Conservation (phyloP, 805 yeast genomes). For the Saturnispora galanensis region DNA sequence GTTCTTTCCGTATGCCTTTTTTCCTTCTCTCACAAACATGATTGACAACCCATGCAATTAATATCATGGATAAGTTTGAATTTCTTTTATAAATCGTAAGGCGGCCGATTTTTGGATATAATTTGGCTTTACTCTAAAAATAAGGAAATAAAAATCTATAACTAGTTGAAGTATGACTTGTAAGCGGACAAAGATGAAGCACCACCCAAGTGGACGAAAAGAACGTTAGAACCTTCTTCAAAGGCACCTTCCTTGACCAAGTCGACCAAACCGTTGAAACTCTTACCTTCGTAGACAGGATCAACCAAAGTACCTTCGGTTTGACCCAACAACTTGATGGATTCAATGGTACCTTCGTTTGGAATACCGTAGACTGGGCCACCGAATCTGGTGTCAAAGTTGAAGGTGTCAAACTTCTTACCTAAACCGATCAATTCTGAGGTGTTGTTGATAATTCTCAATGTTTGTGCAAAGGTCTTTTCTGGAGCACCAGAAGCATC, state of each 20-base stretch:
- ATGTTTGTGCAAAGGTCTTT: constrained; percentile 26
- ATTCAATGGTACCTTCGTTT: constrained; percentile 29
- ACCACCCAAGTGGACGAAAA: constrained; percentile 27
- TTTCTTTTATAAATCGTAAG: too few relatives aligned
- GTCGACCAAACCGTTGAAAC: constrained; percentile 27
- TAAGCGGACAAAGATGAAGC: constrained; percentile 27
- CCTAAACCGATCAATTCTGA: constrained; percentile 25
- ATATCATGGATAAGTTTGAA: too few relatives aligned
- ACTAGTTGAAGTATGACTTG: constrained; percentile 15
- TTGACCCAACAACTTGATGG: constrained; percentile 27
- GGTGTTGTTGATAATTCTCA: constrained; percentile 27
- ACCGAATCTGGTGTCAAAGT: constrained; percentile 26
- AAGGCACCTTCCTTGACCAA: constrained; percentile 21
- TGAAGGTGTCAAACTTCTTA: constrained; percentile 20
- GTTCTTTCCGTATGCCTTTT: too few relatives aligned
- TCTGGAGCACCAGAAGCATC: constrained; percentile 30
- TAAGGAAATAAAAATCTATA: background rate
- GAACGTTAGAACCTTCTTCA: constrained; percentile 23
- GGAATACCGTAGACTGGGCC: constrained; percentile 28
- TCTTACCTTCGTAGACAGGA: constrained; percentile 30
- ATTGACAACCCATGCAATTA: too few relatives aligned
- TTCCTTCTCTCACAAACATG: too few relatives aligned
- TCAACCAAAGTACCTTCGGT: constrained; percentile 29
- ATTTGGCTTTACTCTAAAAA: too few relatives aligned
- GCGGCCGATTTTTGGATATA: too few relatives aligned